A percentile compares a stretch with the other conserved stretches of the same genome.
These are phyloP conservation scores for Kondoa subrosea DNA, from an alignment of 768 basidiomycete genomes.

Conservation along the genomic window DNA sequence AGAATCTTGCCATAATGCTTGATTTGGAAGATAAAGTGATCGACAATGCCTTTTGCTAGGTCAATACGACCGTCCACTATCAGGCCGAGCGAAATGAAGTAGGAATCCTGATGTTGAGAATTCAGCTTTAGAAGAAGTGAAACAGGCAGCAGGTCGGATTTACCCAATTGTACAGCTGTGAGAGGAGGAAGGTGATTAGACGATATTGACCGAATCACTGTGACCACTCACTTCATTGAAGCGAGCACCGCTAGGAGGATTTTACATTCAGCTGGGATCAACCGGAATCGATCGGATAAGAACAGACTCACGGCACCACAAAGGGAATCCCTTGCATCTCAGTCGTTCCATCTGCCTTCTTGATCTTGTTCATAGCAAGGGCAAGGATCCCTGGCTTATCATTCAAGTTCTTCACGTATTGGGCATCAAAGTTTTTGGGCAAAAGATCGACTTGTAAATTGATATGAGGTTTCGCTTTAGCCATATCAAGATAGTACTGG, in stretches of 20 bases:
- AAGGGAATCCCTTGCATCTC: constrained; percentile 80
- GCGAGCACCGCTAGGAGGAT: constrained; percentile 20
- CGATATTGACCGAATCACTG: no score
- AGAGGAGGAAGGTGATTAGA: no score
- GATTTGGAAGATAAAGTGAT: constrained; percentile 98
- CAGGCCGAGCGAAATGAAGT: constrained; percentile 82
- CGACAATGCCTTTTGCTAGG: constrained; percentile 95
- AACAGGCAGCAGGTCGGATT: constrained; percentile 20
- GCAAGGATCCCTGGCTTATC: constrained; percentile 85
- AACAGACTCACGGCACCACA: constrained; percentile 70
- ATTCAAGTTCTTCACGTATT: constrained; percentile 75
- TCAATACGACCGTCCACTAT: constrained; percentile 84
- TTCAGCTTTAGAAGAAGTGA: neutral
- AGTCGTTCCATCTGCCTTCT: constrained; percentile 57
- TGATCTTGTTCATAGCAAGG: constrained; percentile 81
- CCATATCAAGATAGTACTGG: constrained; percentile 84
- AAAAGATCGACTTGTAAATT: constrained; percentile 82
- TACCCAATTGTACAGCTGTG: constrained; percentile 66
- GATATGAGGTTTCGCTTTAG: constrained; percentile 78
- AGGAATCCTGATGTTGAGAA: constrained; percentile 43
- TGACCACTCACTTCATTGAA: constrained; percentile 28
- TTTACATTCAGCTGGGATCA: neutral
- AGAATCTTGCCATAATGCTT: constrained; percentile 45
- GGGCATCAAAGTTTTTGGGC: constrained; percentile 71
- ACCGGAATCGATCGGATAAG: neutral